Conservation (phyloP, 116 monocot genomes). For the Trichopus zeylanicus region DNA sequence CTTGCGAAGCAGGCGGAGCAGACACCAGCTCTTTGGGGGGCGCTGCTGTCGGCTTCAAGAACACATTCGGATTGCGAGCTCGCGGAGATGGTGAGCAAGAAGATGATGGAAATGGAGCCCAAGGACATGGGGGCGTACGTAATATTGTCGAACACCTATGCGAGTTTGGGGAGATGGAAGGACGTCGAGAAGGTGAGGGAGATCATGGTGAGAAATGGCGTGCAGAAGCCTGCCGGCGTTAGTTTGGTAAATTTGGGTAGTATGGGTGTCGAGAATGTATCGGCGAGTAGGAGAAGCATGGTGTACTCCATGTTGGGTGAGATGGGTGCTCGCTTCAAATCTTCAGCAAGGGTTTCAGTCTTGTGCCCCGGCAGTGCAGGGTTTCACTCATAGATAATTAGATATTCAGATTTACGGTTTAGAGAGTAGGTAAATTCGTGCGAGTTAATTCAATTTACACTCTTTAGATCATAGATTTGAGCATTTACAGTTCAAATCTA, state of each 20-base stretch:
- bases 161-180: slow-evolving; percentile 61
- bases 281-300: slow-evolving; percentile 17
- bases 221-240: slow-evolving; percentile 42
- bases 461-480: too few relatives aligned
- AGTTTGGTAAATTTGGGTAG: slow-evolving; percentile 17
- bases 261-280: background rate
- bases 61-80: slow-evolving; percentile 33
- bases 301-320: slow-evolving; percentile 30
- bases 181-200: slow-evolving; percentile 58
- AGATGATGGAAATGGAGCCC: slow-evolving; percentile 46
- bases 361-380: too few relatives aligned
- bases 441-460: too few relatives aligned
- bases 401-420: too few relatives aligned
- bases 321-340: slow-evolving; percentile 29
- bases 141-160: slow-evolving; percentile 68
- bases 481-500: too few relatives aligned
- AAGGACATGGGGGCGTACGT: slow-evolving; percentile 49
- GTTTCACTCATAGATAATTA: too few relatives aligned
- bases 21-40: slow-evolving; percentile 27
- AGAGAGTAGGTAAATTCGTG: too few relatives aligned
- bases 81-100: slow-evolving; percentile 52
- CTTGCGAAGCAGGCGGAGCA: slow-evolving; percentile 15
- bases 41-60: slow-evolving; percentile 49
- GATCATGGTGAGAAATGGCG: slow-evolving; percentile 37
- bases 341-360: too few relatives aligned